Percentiles rank a stretch among this genome's conserved stretches.
Evolutionary conservation across 169 alveolate species (phyloP).

Genomic region (Plasmodium coatneyi): DNA sequence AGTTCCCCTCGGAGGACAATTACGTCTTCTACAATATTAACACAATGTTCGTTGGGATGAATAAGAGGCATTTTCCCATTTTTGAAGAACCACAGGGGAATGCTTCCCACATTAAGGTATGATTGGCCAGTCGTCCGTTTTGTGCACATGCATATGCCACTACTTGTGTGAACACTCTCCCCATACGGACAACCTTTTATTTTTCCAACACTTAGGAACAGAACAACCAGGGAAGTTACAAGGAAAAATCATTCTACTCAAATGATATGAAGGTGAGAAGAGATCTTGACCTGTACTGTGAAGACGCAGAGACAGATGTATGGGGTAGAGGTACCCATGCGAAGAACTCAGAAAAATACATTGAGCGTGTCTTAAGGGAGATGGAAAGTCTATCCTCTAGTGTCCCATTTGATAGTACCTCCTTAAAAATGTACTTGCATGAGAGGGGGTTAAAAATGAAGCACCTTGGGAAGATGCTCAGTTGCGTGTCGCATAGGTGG

Average conservation of each 20-base stretch:
- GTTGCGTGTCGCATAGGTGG: conserved; percentile 32
- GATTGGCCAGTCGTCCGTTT: background rate
- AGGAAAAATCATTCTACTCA: conserved; percentile 5
- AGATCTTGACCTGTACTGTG: conserved; percentile 7
- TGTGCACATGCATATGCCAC: background rate
- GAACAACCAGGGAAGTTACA: background rate
- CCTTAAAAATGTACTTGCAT: conserved; percentile 37
- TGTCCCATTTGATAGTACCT: conserved; percentile 57
- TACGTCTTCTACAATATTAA: conserved; percentile 45
- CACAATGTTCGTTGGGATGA: background rate
- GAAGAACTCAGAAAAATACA: background rate
- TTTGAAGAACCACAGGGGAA: background rate
- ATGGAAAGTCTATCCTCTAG: conserved; percentile 13
- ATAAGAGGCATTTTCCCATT: background rate
- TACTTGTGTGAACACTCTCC: background rate
- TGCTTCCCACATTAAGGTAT: conserved; percentile 8
- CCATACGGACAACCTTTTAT: too few relatives aligned
- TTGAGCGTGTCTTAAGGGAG: conserved; percentile 20
- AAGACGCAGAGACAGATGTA: background rate
- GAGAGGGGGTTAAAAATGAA: conserved; percentile 49
- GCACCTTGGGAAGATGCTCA: conserved; percentile 49
- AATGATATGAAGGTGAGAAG: background rate
- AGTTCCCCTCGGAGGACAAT: conserved; percentile 1
- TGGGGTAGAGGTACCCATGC: background rate
- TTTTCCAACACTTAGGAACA: background rate